phyloP scores from a whole-genome alignment of 192 early-diverging fungal genomes.

The Backusella circina region DNA sequence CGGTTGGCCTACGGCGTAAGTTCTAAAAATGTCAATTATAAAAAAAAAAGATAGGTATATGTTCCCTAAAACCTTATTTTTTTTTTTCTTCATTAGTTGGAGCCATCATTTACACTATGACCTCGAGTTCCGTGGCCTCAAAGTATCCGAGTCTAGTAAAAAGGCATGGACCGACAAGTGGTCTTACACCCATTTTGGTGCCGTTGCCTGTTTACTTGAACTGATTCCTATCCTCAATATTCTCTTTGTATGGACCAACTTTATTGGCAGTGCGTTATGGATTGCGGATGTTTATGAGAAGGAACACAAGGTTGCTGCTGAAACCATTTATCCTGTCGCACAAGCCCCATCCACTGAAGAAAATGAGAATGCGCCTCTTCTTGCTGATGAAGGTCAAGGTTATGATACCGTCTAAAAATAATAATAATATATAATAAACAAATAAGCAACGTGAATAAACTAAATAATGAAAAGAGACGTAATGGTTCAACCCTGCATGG shows the following conservation, averaged over 20 bases:
- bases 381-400: neutral
- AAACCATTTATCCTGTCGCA: neutral
- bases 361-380: neutral
- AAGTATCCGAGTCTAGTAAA: conserved; percentile 28
- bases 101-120: conserved; percentile 46
- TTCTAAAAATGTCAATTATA: neutral
- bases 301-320: neutral
- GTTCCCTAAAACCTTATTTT: no score
- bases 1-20: conserved; percentile 41
- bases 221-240: conserved; percentile 57
- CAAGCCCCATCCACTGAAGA: neutral
- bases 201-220: conserved; percentile 50
- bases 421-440: neutral
- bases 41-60: no score
- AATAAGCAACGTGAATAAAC: neutral
- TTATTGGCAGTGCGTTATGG: conserved; percentile 62
- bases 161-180: conserved; percentile 33
- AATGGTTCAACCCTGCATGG: neutral
- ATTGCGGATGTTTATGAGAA: conserved; percentile 52
- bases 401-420: neutral
- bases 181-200: conserved; percentile 36
- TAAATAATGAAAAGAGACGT: neutral
- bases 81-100: conserved; percentile 24
- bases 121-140: conserved; percentile 40
- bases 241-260: conserved; percentile 66